Evolutionary conservation across 139 green algal genomes (phyloP).

Genomic region (Chlamydomonas urium): DNA sequence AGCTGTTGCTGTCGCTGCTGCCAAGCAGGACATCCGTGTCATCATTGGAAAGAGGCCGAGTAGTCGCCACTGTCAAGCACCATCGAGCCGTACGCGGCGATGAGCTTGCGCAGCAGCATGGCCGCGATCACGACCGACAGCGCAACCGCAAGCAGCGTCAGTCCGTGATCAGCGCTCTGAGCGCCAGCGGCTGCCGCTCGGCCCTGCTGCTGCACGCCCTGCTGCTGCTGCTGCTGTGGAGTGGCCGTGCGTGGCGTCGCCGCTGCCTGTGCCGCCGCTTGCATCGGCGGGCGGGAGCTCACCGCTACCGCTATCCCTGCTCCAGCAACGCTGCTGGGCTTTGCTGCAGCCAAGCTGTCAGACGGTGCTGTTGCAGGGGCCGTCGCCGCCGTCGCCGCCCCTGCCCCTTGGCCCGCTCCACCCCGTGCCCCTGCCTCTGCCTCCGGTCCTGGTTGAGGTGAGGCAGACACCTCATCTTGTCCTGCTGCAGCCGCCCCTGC

Average conservation of each 20-base stretch:
- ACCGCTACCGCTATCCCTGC: not conserved
- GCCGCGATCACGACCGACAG: conserved; percentile 45
- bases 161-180: not conserved
- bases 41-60: not conserved
- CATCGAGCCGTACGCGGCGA: conserved; percentile 14
- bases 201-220: not conserved
- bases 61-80: not conserved
- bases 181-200: not conserved
- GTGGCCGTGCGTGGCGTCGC: not conserved
- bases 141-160: conserved; percentile 43
- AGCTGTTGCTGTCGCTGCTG: too few relatives aligned
- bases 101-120: conserved; percentile 49
- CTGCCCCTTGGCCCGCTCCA: not conserved
- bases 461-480: too few relatives aligned
- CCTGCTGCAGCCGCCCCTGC: too few relatives aligned
- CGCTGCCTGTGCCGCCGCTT: too few relatives aligned
- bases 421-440: too few relatives aligned
- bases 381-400: not conserved
- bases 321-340: not conserved
- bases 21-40: too few relatives aligned
- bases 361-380: not conserved
- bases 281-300: not conserved
- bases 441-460: too few relatives aligned
- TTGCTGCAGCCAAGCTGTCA: not conserved
- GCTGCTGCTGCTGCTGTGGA: not conserved